Conservation (phyloP, 305 asterid species). For the Fraxinus floribunda region DNA sequence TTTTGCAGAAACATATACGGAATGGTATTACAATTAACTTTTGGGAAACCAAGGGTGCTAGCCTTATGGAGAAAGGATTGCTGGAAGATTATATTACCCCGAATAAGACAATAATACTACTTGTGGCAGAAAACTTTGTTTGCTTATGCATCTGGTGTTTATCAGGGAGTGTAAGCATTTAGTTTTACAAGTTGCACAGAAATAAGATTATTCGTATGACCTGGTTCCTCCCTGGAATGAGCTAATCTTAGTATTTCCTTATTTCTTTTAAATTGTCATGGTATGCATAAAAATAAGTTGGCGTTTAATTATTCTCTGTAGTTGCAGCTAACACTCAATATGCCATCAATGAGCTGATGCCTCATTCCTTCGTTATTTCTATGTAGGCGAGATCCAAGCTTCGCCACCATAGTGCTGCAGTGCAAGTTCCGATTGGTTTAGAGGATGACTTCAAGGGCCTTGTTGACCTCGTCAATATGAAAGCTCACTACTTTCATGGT, state of each 20-base stretch:
- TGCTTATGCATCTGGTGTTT: background rate
- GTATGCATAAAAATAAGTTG: background rate
- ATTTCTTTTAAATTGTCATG: background rate
- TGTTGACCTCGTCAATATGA: conserved; percentile 77
- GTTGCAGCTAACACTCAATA: background rate
- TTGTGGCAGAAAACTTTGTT: background rate
- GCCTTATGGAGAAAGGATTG: background rate
- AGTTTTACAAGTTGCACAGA: background rate
- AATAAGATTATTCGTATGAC: background rate
- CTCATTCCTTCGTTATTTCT: conserved; percentile 19
- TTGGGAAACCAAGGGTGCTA: background rate
- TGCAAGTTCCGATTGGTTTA: conserved; percentile 93
- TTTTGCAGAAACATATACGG: background rate
- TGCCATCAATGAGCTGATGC: conserved; percentile 24
- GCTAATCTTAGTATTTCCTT: background rate
- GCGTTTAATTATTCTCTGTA: background rate
- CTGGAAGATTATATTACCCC: background rate
- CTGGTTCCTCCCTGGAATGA: background rate
- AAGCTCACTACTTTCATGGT: conserved; percentile 84
- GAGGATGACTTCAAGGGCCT: conserved; percentile 97
- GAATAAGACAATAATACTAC: background rate
- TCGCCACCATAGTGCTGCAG: conserved; percentile 96
- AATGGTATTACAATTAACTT: background rate
- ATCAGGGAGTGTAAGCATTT: background rate
- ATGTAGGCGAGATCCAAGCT: conserved; percentile 86